A percentile compares a stretch with the other conserved stretches of the same genome.
Conservation (phyloP, 2,329 filamentous ascomycete genomes). For the Pseudonectria buxi region DNA sequence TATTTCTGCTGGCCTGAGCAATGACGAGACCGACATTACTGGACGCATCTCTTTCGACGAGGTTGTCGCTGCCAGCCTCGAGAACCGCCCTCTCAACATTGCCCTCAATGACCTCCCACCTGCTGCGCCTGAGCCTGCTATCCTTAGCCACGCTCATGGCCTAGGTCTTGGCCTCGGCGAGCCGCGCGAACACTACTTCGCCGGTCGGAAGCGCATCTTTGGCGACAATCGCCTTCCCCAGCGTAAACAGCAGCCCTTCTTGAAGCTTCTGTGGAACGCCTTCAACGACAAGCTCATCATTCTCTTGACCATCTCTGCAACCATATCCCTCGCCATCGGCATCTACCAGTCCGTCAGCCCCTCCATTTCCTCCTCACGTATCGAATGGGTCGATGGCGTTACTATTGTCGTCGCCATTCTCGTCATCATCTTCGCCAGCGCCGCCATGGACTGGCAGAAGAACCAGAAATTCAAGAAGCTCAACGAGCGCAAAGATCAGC, state of each 20-base stretch:
- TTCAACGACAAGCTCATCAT: constrained; percentile 79
- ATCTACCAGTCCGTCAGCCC: constrained; percentile 63
- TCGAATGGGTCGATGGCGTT: constrained; percentile 78
- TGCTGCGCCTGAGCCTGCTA: constrained; percentile 10
- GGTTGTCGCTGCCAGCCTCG: constrained; percentile 34
- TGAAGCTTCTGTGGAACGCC: constrained; percentile 65
- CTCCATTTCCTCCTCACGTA: constrained; percentile 41
- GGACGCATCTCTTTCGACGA: constrained; percentile 43
- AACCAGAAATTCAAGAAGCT: constrained; percentile 74
- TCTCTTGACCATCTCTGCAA: constrained; percentile 61
- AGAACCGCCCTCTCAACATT: constrained; percentile 23
- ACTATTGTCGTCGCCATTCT: constrained; percentile 71
- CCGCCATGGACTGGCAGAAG: constrained; percentile 78
- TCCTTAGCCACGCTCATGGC: constrained; percentile 15
- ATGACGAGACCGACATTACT: constrained; percentile 42
- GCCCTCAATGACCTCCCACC: constrained; percentile 11
- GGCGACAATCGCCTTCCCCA: constrained; percentile 52
- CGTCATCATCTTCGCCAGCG: constrained; percentile 69
- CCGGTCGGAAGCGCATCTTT: constrained; percentile 64
- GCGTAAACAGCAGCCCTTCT: constrained; percentile 62
- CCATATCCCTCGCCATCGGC: constrained; percentile 67
- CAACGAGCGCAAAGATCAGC: constrained; percentile 73
- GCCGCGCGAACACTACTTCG: constrained; percentile 18
- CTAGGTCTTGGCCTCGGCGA: constrained; percentile 21
- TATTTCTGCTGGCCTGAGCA: constrained; percentile 38